Base-by-base conservation (phyloP, 495 filamentous ascomycete genomes). In the Podospora bellae-mahoneyi region DNA sequence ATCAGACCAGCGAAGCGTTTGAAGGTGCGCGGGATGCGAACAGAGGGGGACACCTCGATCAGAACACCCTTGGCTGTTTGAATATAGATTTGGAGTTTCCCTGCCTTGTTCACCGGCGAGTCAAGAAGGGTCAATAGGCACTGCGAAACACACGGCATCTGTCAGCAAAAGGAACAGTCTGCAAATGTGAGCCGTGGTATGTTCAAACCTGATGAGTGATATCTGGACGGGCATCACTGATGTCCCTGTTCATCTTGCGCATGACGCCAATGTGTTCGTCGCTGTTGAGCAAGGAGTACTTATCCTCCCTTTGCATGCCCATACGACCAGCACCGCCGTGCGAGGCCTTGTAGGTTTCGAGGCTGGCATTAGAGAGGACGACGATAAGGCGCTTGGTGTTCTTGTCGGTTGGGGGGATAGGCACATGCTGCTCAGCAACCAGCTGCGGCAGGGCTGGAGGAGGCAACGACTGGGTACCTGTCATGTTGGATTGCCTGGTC, bases 221-320 rank as follows among this genome's bases (percentile, higher is more conserved):
- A 80, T 99, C 95, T 13, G 95, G 95, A 64, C 95, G 88, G 32
- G 95, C 95, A 76, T 99, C 95, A 76, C 94, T 97, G 73, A 99
- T 99, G 74, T 99, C 95, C 62, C 95, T 84, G 80, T 96, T 96
- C 94, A 97, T 97, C 85, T 97, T 99, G 75, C 96, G 90, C 92
- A 98, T 95, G 69, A 97, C 89, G 62, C 95, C 96, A 69, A 99
- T 99, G 77, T 99, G 95, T 81, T 99, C 95, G 73, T 99, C 95
- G 77, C 94, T 97, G 84, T 99, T 99, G 71, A 99, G 86, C 56
- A 99, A 83, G 60, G 92, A 92, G 80, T 95, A 98, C 76, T 97
- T 97, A 72, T 98, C 95, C 71, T 97, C 93, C 26, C 89, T 83
- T 56, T 85, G 86, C 67, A 86, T 82, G 54, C 89, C 89, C 69